Evolutionary conservation across 1,284 basidiomycete genomes (phyloP).

Genomic region (Ceratobasidium sp.): DNA sequence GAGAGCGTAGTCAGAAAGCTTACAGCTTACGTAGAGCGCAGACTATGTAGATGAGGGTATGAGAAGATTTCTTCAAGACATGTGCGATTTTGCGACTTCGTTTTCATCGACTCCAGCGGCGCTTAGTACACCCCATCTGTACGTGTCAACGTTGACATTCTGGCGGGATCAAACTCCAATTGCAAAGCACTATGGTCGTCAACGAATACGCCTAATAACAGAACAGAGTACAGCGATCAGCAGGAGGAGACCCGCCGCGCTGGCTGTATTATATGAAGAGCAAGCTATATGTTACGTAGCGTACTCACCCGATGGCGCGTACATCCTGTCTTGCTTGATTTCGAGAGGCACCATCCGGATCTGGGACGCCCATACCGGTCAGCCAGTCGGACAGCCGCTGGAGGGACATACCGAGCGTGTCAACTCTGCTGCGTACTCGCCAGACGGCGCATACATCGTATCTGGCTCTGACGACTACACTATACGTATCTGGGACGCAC

Average conservation of each 20-base stretch:
- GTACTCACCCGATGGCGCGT: neutral
- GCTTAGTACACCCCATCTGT: slow-evolving; percentile 8
- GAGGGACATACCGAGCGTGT: no score
- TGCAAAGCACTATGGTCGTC: neutral
- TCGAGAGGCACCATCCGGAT: no score
- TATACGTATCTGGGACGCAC: no score
- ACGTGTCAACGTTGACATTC: neutral
- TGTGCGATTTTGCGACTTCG: neutral
- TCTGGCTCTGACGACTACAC: no score
- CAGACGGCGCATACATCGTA: no score
- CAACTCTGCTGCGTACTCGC: no score
- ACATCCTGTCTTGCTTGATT: neutral
- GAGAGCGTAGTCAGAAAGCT: neutral
- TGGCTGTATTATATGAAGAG: no score
- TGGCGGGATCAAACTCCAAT: neutral
- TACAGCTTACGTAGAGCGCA: neutral
- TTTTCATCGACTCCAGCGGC: neutral
- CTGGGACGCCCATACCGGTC: neutral
- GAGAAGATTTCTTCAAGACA: neutral
- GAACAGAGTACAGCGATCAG: no score
- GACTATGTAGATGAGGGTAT: neutral
- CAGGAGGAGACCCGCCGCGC: no score
- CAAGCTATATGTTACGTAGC: no score
- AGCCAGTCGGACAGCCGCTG: no score
- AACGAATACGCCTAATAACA: neutral